Base-by-base conservation (phyloP, 768 basidiomycete genomes). In the Tubosaeta sp. region DNA sequence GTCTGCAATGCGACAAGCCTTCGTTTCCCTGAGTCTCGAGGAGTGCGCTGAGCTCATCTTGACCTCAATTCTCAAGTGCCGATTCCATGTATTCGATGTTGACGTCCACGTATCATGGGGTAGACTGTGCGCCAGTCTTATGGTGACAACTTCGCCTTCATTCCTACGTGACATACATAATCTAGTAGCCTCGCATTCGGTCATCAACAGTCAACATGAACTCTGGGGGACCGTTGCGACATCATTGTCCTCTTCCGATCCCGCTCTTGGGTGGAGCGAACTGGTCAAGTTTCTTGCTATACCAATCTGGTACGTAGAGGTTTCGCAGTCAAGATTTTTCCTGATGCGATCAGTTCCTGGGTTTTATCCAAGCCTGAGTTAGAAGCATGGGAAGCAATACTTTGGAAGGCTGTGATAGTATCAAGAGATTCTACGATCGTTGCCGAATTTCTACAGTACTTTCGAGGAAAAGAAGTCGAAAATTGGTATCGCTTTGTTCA, bases 1-100 rank as follows among this genome's bases (percentile, higher is more conserved):
- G 84, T 66, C 57, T 16, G 71, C 74, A 12, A 71, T 79, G 65
- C 76, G 72, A 65, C 75, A 76, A 34, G 75, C 79, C 6, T 82
- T 82, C 45, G 59, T 68, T 17, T 37, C 59, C 1, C 31, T 67
- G 8, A 74, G 67, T 68, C 72, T 85, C 16, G 60, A 73, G 1
- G 64, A 67, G 6, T 65, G 72, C 1, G 79, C 83, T 11, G 76
- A 78, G 50, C 60, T 63, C 1, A 72, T 86, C 22, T 67, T 86
- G 4, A 67, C 65, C 0, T 70, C 71, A 0, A 57, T 84, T 14
- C 58, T 84, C n/a, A 71, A 72, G 48, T 70, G 69, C 32, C 60
- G 68, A 0, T 82, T 79, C 52, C 60, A 66, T 11, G 53, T 82
- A 14, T 59, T 66, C 6, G 68, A 80, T 31, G 68, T 64, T 7